Percentiles rank a stretch among this genome's conserved stretches.
Evolutionary conservation across 2,329 filamentous ascomycete species (phyloP).

Genomic region (Aspergillus texensis): DNA sequence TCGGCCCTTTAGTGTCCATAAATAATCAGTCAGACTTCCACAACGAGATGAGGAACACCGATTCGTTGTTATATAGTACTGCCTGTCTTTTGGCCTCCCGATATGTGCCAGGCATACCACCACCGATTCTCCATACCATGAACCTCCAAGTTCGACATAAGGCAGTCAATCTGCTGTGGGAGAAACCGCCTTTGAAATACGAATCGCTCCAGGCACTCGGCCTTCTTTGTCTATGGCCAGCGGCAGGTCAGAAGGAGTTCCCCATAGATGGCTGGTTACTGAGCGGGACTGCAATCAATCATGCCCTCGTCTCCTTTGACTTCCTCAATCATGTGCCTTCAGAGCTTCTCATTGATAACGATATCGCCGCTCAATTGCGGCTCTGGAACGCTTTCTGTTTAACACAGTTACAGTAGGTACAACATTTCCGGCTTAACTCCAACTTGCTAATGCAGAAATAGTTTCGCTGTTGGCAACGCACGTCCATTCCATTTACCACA

Average conservation of each 20-base stretch:
- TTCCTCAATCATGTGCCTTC: conserved; percentile 22
- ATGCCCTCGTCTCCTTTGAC: conserved; percentile 30
- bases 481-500: conserved; percentile 33
- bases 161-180: conserved; percentile 33
- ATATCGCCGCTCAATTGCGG: conserved; percentile 34
- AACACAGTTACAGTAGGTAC: conserved; percentile 36
- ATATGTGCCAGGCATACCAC: conserved; percentile 35
- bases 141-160: conserved; percentile 37
- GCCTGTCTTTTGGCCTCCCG: conserved; percentile 37
- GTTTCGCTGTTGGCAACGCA: conserved; percentile 36
- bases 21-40: conserved; percentile 33
- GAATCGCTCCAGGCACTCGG: conserved; percentile 36
- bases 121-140: conserved; percentile 31
- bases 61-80: conserved; percentile 37
- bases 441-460: conserved; percentile 16
- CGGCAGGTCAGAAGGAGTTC: conserved; percentile 35
- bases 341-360: conserved; percentile 30
- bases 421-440: not conserved
- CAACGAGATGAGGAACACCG: conserved; percentile 20
- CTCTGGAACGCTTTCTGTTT: conserved; percentile 39
- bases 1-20: conserved; percentile 36
- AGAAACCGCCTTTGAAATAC: conserved; percentile 30
- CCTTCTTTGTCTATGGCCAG: conserved; percentile 36
- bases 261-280: conserved; percentile 40
- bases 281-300: conserved; percentile 40